Evolutionary conservation across 352 stramenopile species (phyloP).

Genomic region (Globisporangium heterothallicum): DNA sequence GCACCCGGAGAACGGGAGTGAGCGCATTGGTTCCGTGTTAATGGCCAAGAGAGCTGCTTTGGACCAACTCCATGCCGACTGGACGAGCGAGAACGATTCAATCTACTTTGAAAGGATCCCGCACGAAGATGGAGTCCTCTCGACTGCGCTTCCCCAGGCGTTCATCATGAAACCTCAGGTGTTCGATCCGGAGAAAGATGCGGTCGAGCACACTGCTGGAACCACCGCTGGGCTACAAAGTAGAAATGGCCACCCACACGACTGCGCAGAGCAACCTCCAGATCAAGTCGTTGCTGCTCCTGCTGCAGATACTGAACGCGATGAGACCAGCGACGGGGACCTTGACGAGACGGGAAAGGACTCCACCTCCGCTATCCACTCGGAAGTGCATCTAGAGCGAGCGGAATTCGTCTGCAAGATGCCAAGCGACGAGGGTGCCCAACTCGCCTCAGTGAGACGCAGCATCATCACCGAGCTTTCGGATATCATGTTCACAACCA

Average conservation of each 20-base stretch:
- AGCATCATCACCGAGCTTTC: slow-evolving; percentile 15
- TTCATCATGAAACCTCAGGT: slow-evolving; percentile 27
- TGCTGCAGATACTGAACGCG: not conserved
- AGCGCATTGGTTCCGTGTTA: slow-evolving; percentile 9
- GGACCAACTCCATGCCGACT: slow-evolving; percentile 3
- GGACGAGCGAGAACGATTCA: slow-evolving; percentile 24
- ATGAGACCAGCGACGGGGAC: too few species aligned
- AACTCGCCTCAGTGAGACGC: not conserved
- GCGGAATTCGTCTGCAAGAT: not conserved
- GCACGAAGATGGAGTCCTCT: slow-evolving; percentile 16
- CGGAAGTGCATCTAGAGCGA: not conserved
- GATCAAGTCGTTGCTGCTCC: not conserved
- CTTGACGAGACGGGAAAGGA: too few species aligned
- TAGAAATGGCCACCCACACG: not conserved
- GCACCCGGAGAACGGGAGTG: slow-evolving; percentile 2
- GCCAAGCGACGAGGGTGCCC: not conserved
- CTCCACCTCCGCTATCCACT: too few species aligned
- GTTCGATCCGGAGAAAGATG: slow-evolving; percentile 7
- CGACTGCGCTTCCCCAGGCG: slow-evolving; percentile 13
- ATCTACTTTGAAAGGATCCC: slow-evolving; percentile 29
- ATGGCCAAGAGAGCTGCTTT: slow-evolving; percentile 14
- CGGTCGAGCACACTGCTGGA: not conserved
- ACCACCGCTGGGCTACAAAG: too few species aligned
- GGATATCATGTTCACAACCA: slow-evolving; percentile 4
- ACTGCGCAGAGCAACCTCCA: not conserved